Percentiles rank a stretch among this genome's conserved stretches.
Evolutionary conservation across 352 stramenopile species (phyloP).

Genomic region (Pythium folliculosum): DNA sequence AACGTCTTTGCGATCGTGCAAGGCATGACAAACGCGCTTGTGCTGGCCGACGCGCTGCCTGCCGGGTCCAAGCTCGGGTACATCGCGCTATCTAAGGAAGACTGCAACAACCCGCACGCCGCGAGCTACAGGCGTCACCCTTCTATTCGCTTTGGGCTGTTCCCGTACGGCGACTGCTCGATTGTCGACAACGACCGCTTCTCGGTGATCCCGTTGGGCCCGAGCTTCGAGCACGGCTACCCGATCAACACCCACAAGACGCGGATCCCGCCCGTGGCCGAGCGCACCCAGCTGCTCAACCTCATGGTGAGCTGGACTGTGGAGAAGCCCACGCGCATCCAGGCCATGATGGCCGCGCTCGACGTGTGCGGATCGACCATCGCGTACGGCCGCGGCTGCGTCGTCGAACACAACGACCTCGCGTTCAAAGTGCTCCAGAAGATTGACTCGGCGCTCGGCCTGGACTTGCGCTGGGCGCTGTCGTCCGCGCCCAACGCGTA

Average conservation of each 20-base stretch:
- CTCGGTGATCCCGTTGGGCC: conserved; percentile 44
- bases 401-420: conserved; percentile 64
- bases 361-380: conserved; percentile 35
- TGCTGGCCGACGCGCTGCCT: conserved; percentile 39
- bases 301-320: conserved; percentile 72
- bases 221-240: conserved; percentile 67
- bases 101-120: conserved; percentile 55
- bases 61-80: conserved; percentile 40
- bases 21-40: conserved; percentile 25
- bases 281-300: conserved; percentile 48
- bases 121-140: conserved; percentile 30
- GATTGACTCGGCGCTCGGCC: conserved; percentile 45
- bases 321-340: conserved; percentile 61
- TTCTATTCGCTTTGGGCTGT: conserved; percentile 50
- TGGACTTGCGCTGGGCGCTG: conserved; percentile 49
- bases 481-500: conserved; percentile 52
- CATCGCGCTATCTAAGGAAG: conserved; percentile 48
- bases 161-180: conserved; percentile 66
- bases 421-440: conserved; percentile 59
- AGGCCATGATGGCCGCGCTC: conserved; percentile 54
- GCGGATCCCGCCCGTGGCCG: conserved; percentile 16
- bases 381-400: conserved; percentile 23
- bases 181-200: conserved; percentile 60
- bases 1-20: conserved; percentile 37
- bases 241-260: conserved; percentile 51